Base-by-base conservation (phyloP, 2,329 filamentous ascomycete species). In the Aphanoascus verrucosus region DNA sequence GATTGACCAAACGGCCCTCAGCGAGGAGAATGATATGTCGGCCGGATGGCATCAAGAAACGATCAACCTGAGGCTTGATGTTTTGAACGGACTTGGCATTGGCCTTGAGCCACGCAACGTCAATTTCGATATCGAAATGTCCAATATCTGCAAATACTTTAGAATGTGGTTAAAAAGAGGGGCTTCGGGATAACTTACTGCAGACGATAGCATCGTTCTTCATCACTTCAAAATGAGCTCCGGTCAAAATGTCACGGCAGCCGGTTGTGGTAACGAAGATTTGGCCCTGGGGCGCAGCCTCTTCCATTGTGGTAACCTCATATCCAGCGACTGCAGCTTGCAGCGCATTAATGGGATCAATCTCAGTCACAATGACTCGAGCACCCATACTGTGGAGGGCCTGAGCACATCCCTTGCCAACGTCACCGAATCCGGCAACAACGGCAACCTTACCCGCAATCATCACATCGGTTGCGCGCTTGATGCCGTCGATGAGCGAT, bases 51-150 rank as follows among this genome's bases (percentile, higher is more conserved):
- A 98, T 93, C 66, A 86, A 78, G 86, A 84, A 98, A 73, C 93
- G 89, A 82, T 98, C 93, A 67, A 98, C 93, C 80, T 98, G 93
- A 69, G 93, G 91, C 85, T 98, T 98, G 83, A 98, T 96, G 84
- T 93, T 95, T 80, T 91, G 85, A 62, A 91, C 86, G 68, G 85
- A 89, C 74, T 84, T 82, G 72, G 91, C 86, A 77, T 94, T 97
- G 76, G 84, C 84, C 87, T 97, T 97, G 75, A 98, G 81, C 93
- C 93, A 98, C 63, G 93, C 93, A 76, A 98, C 93, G 74, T 98
- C 93, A 67, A 98, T 98, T 80, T 98, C 93, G 67, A 96, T 94
- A 74, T 98, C 91, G 77, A 98, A 98, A 81, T 98, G 91, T 72
- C 91, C 91, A 77, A 98, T 98, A 83, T 98, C 81, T 83, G 55